Evolutionary conservation across 441 rosid genomes (phyloP).

Genomic region (Euphorbia celastroides): DNA sequence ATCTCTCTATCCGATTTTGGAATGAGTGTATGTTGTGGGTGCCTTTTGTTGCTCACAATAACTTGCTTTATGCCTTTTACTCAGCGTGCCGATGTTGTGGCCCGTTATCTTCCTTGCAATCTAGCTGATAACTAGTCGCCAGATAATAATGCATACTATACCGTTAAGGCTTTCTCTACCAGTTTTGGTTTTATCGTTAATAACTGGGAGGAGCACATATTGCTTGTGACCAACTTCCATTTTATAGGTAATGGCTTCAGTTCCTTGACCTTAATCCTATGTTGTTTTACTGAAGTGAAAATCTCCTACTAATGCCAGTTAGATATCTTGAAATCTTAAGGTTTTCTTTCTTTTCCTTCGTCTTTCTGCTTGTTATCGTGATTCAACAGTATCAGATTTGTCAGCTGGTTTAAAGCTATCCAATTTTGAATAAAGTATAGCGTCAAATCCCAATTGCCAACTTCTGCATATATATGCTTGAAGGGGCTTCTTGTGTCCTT

Average conservation of each 20-base stretch:
- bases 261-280: neutral
- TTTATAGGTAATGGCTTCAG: neutral
- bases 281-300: neutral
- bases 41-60: neutral
- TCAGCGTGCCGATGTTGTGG: neutral
- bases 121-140: neutral
- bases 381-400: neutral
- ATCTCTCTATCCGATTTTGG: neutral
- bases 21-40: neutral
- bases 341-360: neutral
- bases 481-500: too few relatives aligned
- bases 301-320: neutral
- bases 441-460: too few relatives aligned
- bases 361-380: neutral
- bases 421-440: conserved; percentile 1
- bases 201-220: neutral
- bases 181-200: neutral
- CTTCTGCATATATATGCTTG: neutral
- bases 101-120: neutral
- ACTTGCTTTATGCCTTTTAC: neutral
- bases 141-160: neutral
- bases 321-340: conserved; percentile 1
- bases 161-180: neutral
- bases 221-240: neutral
- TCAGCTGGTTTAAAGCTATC: neutral